Base-by-base conservation (phyloP, 495 filamentous ascomycete genomes). In the Aspergillus mulundensis region DNA sequence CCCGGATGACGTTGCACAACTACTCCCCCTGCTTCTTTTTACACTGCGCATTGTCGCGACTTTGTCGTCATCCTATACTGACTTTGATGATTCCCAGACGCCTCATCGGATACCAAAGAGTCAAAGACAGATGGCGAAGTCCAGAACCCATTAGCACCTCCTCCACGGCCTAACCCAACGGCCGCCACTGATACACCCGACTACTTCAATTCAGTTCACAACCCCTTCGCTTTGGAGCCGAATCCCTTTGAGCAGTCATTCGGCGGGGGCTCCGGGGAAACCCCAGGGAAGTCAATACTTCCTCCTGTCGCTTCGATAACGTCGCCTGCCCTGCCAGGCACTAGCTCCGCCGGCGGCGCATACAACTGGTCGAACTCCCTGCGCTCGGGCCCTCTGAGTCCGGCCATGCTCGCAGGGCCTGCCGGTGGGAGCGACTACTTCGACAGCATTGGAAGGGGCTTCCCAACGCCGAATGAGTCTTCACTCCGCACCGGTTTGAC, bases 191-290 rank as follows among this genome's bases (percentile, higher is more conserved):
- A 86, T 64, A 83, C 80, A n/a, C 82, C 85, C 28, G 88, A 94
- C 65, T 93, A 92, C 74, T 95, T 91, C 73, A 84, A 81, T 36
- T 79, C 74, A 48, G 77, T 82, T 30, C 78, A 86, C 66, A 81
- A 73, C 65, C 81, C 80, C 60, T 87, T 83, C 69, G 86, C 84
- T 50, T 81, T 88, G 60, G 94, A 98, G 68, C 92, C 91, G 51
- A 98, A 98, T 66, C 92, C 93, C 7, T 98, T 98, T 67, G 94
- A 98, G 69, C 85, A 91, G 64, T 96, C 92, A 0, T 98, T 98
- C 68, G 83, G 82, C 68, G 84, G 82, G 24, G 60, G 57, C 24
- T 79, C 87, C 12, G 80, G 82, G 52, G 89, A 96, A 65, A 94
- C 90, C 20, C 91, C 95, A 12, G 91, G 90, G 40, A 90, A 91